Percentiles rank a stretch among this genome's conserved stretches.
phyloP scores from a whole-genome alignment of 2,329 filamentous ascomycete genomes.

The Bipolaris oryzae region DNA sequence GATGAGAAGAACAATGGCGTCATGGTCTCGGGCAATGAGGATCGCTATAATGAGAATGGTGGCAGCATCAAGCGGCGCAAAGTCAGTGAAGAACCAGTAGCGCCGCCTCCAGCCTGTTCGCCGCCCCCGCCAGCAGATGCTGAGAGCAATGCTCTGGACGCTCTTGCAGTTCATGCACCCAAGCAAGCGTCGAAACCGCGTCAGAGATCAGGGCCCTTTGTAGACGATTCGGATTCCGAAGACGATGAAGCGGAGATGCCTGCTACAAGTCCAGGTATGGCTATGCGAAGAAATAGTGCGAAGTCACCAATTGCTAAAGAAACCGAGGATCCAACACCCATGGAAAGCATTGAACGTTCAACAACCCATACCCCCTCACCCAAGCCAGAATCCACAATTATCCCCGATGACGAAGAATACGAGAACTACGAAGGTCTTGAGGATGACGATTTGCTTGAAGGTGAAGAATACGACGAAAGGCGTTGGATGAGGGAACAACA shows the following conservation, averaged over 20 bases:
- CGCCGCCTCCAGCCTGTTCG: constrained; percentile 50
- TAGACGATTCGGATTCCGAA: constrained; percentile 72
- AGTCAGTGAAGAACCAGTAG: constrained; percentile 34
- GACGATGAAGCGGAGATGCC: constrained; percentile 40
- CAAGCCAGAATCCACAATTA: constrained; percentile 58
- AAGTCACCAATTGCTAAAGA: constrained; percentile 29
- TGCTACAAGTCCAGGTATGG: constrained; percentile 31
- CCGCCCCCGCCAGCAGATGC: constrained; percentile 31
- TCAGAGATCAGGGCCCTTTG: constrained; percentile 64
- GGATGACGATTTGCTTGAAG: constrained; percentile 63
- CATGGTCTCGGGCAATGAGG: constrained; percentile 26
- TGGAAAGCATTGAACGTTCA: constrained; percentile 15
- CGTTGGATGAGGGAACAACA: constrained; percentile 77
- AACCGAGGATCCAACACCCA: constrained; percentile 19
- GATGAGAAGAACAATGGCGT: constrained; percentile 31
- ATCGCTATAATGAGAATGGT: constrained; percentile 53
- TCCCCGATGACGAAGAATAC: constrained; percentile 54
- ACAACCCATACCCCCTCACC: constrained; percentile 31
- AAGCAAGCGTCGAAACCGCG: constrained; percentile 26
- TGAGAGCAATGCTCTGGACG: constrained; percentile 12
- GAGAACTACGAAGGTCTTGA: constrained; percentile 64
- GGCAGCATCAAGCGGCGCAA: constrained; percentile 53
- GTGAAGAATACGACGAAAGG: constrained; percentile 59
- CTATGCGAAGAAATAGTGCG: constrained; percentile 16
- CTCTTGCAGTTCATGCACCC: constrained; percentile 9